A percentile compares a stretch with the other conserved stretches of the same genome.
These are phyloP conservation scores for Spirogloea muscicola DNA, from an alignment of 139 green algal species.

Conservation along the genomic window DNA sequence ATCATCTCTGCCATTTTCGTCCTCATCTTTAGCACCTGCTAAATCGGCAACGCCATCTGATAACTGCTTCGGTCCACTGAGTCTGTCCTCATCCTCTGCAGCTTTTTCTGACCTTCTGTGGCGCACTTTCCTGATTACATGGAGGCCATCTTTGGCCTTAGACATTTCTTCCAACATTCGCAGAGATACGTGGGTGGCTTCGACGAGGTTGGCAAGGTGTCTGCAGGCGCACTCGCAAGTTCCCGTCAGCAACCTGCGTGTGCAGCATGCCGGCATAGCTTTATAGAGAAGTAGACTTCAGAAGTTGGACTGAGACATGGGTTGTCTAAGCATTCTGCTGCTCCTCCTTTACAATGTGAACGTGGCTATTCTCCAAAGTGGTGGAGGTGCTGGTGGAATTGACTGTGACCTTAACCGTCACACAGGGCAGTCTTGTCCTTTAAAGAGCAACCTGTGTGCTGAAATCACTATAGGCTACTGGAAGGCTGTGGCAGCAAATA, in stretches of 20 bases:
- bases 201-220: neutral
- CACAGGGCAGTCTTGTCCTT: neutral
- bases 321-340: neutral
- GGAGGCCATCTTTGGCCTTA: neutral
- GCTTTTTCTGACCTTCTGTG: too few species aligned
- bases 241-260: too few species aligned
- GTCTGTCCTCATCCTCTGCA: too few species aligned
- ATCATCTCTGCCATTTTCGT: too few species aligned
- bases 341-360: neutral
- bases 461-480: neutral
- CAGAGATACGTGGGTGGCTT: neutral
- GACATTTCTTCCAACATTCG: constrained; percentile 13
- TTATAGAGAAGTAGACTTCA: neutral
- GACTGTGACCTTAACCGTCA: neutral
- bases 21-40: too few species aligned
- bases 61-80: too few species aligned
- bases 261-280: neutral
- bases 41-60: too few species aligned
- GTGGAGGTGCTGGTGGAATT: too few species aligned
- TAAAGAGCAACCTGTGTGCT: neutral
- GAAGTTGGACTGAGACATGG: neutral
- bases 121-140: neutral
- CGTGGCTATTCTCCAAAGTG: neutral
- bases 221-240: too few species aligned
- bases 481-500: neutral